phyloP scores from a whole-genome alignment of 768 basidiomycete genomes.

The Leccinum uliginosum region DNA sequence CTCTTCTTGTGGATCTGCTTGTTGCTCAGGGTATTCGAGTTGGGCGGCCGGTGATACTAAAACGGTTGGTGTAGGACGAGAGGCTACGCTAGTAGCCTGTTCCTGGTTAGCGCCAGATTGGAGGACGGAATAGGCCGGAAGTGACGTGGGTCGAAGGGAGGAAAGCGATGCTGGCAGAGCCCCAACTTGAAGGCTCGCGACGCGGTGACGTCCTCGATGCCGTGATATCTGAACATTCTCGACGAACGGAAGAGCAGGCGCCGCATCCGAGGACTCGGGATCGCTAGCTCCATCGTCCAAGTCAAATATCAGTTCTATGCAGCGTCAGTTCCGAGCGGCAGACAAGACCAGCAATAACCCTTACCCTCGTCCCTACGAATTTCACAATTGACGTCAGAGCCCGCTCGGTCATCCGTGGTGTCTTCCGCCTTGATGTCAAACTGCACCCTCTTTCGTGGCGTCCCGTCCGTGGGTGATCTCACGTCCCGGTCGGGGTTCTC shows the following conservation, averaged over 20 bases:
- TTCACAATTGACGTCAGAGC: slow-evolving; percentile 31
- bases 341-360: slow-evolving; percentile 11
- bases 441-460: slow-evolving; percentile 58
- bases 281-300: slow-evolving; percentile 51
- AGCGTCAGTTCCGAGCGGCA: slow-evolving; percentile 3
- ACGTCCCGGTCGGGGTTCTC: slow-evolving; percentile 19
- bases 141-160: slow-evolving; percentile 59
- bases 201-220: slow-evolving; percentile 25
- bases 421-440: slow-evolving; percentile 64
- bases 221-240: slow-evolving; percentile 26
- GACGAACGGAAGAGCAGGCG: slow-evolving; percentile 35
- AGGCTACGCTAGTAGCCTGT: background rate
- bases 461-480: slow-evolving; percentile 28
- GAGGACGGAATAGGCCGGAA: slow-evolving; percentile 62
- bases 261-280: slow-evolving; percentile 30
- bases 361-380: slow-evolving; percentile 43
- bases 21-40: slow-evolving; percentile 21
- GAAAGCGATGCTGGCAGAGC: slow-evolving; percentile 56
- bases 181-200: slow-evolving; percentile 25
- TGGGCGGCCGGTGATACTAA: slow-evolving; percentile 1
- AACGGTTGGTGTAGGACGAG: background rate
- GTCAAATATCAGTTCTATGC: slow-evolving; percentile 64
- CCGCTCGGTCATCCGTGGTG: slow-evolving; percentile 40
- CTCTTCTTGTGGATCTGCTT: slow-evolving; percentile 40
- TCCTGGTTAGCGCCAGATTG: slow-evolving; percentile 26